Evolutionary conservation across 2,329 filamentous ascomycete species (phyloP).

Genomic region (Aspergillus sp.): DNA sequence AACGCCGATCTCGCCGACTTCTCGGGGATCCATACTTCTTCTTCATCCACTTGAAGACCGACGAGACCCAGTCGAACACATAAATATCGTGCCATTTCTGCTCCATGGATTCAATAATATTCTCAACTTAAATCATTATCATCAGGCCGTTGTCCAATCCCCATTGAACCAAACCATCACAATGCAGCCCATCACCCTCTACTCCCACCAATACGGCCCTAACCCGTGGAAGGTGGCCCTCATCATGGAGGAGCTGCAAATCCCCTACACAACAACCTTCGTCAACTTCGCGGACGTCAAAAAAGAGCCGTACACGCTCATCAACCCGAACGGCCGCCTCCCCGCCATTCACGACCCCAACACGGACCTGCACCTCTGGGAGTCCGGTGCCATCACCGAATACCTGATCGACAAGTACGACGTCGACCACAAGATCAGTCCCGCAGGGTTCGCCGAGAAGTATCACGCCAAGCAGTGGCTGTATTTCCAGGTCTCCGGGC

Average conservation of each 20-base stretch:
- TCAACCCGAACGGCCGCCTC: slow-evolving; percentile 30
- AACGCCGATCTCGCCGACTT: background rate
- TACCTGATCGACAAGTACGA: slow-evolving; percentile 50
- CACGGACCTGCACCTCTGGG: slow-evolving; percentile 42
- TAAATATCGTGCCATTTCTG: background rate
- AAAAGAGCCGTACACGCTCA: background rate
- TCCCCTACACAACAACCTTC: slow-evolving; percentile 27
- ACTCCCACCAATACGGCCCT: slow-evolving; percentile 23
- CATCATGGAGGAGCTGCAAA: slow-evolving; percentile 30
- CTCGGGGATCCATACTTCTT: background rate
- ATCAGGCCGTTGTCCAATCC: background rate
- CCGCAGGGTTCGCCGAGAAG: slow-evolving; percentile 36
- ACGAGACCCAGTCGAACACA: background rate
- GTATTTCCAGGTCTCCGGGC: slow-evolving; percentile 47
- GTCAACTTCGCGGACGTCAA: slow-evolving; percentile 25
- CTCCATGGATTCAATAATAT: background rate
- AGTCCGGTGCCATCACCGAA: slow-evolving; percentile 46
- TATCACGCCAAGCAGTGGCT: slow-evolving; percentile 47
- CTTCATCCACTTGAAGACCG: background rate
- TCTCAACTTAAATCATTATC: background rate
- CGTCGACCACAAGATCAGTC: slow-evolving; percentile 31
- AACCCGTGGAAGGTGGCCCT: slow-evolving; percentile 37
- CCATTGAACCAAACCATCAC: background rate
- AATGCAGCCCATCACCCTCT: slow-evolving; percentile 18
- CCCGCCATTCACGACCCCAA: slow-evolving; percentile 39